Percentiles rank a stretch among this genome's conserved stretches.
These are phyloP conservation scores for Monilinia polystroma DNA, from an alignment of 2,329 filamentous ascomycete genomes.

Conservation along the genomic window DNA sequence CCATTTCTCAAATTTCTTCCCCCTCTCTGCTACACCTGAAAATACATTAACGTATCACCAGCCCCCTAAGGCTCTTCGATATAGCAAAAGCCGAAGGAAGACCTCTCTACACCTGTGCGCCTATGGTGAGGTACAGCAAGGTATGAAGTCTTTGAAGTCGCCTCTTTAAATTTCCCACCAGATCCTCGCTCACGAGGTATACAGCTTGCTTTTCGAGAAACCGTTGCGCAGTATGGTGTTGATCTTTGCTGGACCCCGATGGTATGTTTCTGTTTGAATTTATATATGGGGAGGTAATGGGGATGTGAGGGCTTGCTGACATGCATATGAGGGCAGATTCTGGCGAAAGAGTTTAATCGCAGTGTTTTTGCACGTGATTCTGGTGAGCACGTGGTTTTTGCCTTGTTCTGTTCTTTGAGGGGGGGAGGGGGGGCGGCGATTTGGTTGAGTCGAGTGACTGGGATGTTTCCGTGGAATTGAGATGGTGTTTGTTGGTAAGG, in stretches of 20 bases:
- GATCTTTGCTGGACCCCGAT: slow-evolving; percentile 72
- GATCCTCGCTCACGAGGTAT: background rate
- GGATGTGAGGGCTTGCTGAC: background rate
- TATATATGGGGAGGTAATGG: no score
- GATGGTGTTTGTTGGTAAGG: background rate
- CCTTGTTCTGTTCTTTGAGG: background rate
- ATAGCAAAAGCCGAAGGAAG: slow-evolving; percentile 51
- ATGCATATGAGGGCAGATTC: slow-evolving; percentile 44
- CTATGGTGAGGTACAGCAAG: slow-evolving; percentile 68
- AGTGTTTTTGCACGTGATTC: slow-evolving; percentile 59
- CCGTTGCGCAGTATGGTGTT: slow-evolving; percentile 61
- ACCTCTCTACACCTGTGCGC: slow-evolving; percentile 59
- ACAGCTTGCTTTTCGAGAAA: slow-evolving; percentile 67
- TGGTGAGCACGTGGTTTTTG: slow-evolving; percentile 44
- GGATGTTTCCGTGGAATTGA: no score
- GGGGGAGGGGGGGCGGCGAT: no score
- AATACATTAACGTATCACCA: background rate
- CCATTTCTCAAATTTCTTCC: background rate
- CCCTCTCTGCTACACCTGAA: background rate
- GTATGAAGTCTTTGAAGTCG: slow-evolving; percentile 28
- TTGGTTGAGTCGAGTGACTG: background rate
- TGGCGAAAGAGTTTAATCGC: slow-evolving; percentile 68
- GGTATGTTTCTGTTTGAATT: slow-evolving; percentile 40
- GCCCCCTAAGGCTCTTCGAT: slow-evolving; percentile 61
- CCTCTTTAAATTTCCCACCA: background rate